Conservation (phyloP, 2,329 filamentous ascomycete species). For the Xylaria hypoxylon region DNA sequence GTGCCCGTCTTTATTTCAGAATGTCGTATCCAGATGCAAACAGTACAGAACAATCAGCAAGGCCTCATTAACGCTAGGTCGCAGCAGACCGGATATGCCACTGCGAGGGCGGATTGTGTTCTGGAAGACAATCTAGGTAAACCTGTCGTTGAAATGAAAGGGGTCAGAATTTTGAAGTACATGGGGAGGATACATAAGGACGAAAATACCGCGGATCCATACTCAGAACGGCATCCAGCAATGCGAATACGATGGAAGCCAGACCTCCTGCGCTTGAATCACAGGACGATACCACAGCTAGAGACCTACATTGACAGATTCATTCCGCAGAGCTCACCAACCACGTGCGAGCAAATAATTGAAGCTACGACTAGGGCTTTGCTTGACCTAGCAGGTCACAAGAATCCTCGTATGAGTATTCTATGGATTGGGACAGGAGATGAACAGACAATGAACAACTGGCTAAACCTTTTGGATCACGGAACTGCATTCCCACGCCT, state of each 20-base stretch:
- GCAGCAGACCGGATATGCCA: slow-evolving; percentile 1
- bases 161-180: background rate
- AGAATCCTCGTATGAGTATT: slow-evolving; percentile 13
- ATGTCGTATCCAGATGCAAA: background rate
- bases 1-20: slow-evolving; percentile 20
- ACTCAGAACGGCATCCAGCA: slow-evolving; percentile 6
- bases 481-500: slow-evolving; percentile 7
- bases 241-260: slow-evolving; percentile 26
- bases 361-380: slow-evolving; percentile 1
- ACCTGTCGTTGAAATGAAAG: background rate
- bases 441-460: background rate
- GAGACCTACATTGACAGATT: slow-evolving; percentile 1
- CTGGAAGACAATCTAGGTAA: background rate
- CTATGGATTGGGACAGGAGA: background rate
- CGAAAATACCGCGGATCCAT: background rate
- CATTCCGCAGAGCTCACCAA: background rate
- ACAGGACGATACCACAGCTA: background rate
- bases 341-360: background rate
- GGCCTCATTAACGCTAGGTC: background rate
- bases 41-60: background rate
- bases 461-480: background rate
- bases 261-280: background rate
- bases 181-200: background rate
- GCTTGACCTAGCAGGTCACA: slow-evolving; percentile 25
- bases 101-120: background rate